Evolutionary conservation across 75 land plant genomes (phyloP).

Genomic region (Cupressus sempervirens): DNA sequence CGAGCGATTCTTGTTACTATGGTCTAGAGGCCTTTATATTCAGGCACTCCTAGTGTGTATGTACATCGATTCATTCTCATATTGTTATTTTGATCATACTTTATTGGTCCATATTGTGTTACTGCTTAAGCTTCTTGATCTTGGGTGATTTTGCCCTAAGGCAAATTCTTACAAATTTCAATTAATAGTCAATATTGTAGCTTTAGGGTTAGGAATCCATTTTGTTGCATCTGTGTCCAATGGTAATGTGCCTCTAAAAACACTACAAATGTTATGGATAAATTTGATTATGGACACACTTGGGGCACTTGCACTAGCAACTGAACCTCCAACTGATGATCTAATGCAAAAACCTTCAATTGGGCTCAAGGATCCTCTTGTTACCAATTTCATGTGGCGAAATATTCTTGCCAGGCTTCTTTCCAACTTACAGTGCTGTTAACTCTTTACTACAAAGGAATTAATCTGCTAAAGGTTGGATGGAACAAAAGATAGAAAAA

Average conservation of each 20-base stretch:
- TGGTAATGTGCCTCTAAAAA: constrained; percentile 76
- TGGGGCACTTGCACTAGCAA: constrained; percentile 86
- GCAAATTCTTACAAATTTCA: no score
- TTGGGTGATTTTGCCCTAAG: no score
- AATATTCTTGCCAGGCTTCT: constrained; percentile 45
- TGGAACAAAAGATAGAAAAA: constrained; percentile 14
- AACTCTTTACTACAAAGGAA: constrained; percentile 43
- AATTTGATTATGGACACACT: constrained; percentile 91
- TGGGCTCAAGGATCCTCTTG: constrained; percentile 51
- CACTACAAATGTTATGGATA: constrained; percentile 74
- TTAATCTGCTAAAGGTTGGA: constrained; percentile 30
- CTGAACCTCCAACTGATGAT: constrained; percentile 77
- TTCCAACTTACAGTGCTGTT: constrained; percentile 53
- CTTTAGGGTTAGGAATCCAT: constrained; percentile 67
- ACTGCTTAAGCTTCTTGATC: no score
- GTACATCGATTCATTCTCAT: no score
- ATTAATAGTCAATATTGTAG: constrained; percentile 85
- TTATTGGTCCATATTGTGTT: no score
- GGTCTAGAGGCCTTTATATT: no score
- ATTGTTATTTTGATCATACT: no score
- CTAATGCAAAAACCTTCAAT: constrained; percentile 68
- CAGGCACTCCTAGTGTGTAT: no score
- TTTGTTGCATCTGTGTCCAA: constrained; percentile 73
- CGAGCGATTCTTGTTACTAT: no score
- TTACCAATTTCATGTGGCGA: constrained; percentile 62